phyloP scores from a whole-genome alignment of 2,329 filamentous ascomycete species.

The Myriangium duriaei region DNA sequence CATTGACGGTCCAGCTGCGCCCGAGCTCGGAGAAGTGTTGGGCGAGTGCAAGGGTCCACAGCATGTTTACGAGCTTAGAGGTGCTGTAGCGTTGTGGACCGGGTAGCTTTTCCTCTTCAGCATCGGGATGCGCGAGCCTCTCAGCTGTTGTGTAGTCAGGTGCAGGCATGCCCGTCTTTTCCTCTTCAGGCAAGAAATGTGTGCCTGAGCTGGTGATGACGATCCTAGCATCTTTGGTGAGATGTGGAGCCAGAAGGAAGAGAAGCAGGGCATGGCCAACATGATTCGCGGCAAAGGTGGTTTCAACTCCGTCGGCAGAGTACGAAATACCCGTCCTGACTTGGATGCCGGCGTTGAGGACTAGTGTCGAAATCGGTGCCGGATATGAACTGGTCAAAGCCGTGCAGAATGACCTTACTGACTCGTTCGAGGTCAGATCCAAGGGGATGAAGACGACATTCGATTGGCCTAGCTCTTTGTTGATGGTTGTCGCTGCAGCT shows the following conservation, averaged over 20 bases:
- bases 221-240: conserved; percentile 31
- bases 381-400: conserved; percentile 24
- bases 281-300: conserved; percentile 38
- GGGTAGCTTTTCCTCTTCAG: conserved; percentile 18
- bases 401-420: conserved; percentile 31
- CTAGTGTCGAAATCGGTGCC: conserved; percentile 29
- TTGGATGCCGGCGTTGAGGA: conserved; percentile 39
- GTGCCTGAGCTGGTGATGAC: conserved; percentile 34
- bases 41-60: conserved; percentile 37
- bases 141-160: conserved; percentile 33
- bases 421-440: conserved; percentile 30
- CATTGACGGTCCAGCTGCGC: conserved; percentile 26
- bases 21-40: conserved; percentile 21
- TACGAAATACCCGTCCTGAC: conserved; percentile 26
- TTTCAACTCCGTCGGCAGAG: conserved; percentile 33
- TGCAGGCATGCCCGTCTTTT: conserved; percentile 31
- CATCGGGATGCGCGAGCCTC: conserved; percentile 32
- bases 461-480: conserved; percentile 26
- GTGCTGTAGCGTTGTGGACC: conserved; percentile 29
- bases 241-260: conserved; percentile 31
- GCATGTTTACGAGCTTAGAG: conserved; percentile 36
- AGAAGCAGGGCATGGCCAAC: conserved; percentile 40
- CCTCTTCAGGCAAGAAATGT: conserved; percentile 32
- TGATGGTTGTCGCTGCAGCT: conserved; percentile 32
- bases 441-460: conserved; percentile 33